Evolutionary conservation across 257 asterid genomes (phyloP), one percentile per base, ranked within the genome.

Genomic region (Primulina tabacum): DNA sequence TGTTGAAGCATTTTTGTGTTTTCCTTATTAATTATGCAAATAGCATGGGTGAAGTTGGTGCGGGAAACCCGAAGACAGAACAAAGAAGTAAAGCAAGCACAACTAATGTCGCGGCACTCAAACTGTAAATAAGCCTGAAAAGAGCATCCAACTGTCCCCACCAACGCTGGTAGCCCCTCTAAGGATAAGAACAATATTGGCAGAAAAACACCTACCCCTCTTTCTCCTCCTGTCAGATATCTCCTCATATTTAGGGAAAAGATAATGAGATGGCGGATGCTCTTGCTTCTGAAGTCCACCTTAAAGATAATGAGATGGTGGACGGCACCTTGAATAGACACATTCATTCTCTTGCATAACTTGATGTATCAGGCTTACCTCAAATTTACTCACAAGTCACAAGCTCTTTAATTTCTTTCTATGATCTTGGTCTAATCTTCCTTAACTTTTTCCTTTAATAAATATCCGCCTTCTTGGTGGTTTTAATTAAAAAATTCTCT

Each of bases 91-190:
- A 24, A n/a, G 35, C 17, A 66, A 52, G 28, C 57, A 17, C 47
- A 6, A 8, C 2, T 12, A 32, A 6, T 50, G 33, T 38, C n/a
- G 35, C 18, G 60, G 64, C 63, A 30, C 32, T 35, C 62, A 57
- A 37, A 32, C 26, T 16, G 57, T 8, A 20, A 55, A 9, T 28
- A 65, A 38, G 33, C 16, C 11, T 21, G 29, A 57, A 21, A 64
- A 59, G 17, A 53, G 26, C 30, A 52, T 40, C 35, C 20, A 60
- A 64, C 18, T 52, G 17, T 35, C 43, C n/a, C 43, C 50, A 66
- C 60, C 62, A 30, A 62, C 12, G 17, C 60, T 38, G 63, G 67
- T 71, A 66, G 29, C 67, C 38, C 9, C 60, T 73, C 17, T 2
- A 17, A 64, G 50, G 61, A 65, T 4, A 34, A 14, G 11, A 53